These are phyloP conservation scores for Starmerella ratchasimensis DNA, from an alignment of 805 yeast species.

Conservation along the genomic window DNA sequence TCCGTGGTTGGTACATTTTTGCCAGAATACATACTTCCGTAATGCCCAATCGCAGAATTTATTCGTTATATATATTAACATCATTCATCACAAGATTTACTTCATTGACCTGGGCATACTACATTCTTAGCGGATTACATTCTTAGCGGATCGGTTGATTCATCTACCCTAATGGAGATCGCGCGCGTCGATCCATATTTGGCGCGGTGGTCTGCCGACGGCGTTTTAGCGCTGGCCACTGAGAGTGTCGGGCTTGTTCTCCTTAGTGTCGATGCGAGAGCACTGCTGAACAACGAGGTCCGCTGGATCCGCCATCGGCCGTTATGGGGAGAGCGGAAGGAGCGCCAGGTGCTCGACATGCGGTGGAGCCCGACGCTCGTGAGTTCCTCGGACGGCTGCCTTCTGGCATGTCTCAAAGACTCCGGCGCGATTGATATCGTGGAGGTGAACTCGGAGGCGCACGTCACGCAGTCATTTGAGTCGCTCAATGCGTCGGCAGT, in stretches of 20 bases:
- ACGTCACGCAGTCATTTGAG: too few species aligned
- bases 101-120: too few species aligned
- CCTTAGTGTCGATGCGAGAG: constrained; percentile 4
- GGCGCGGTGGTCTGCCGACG: constrained; percentile 13
- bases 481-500: too few species aligned
- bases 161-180: constrained; percentile 10
- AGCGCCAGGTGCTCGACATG: constrained; percentile 9
- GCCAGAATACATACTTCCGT: too few species aligned
- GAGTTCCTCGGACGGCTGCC: constrained; percentile 1
- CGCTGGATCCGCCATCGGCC: constrained; percentile 7
- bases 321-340: not conserved
- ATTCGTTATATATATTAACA: not conserved
- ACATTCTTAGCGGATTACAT: not conserved
- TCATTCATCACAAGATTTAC: not conserved
- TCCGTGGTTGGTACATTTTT: too few species aligned
- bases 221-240: constrained; percentile 12
- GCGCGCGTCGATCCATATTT: constrained; percentile 14
- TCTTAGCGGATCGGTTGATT: not conserved
- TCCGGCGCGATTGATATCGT: constrained; percentile 4
- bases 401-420: constrained; percentile 6
- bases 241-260: constrained; percentile 8
- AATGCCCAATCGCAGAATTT: too few species aligned
- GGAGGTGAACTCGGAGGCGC: too few species aligned
- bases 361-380: constrained; percentile 8
- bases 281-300: constrained; percentile 1